Evolutionary conservation across 352 stramenopile species (phyloP).

Genomic region (Phytophthora fragariaefolia): DNA sequence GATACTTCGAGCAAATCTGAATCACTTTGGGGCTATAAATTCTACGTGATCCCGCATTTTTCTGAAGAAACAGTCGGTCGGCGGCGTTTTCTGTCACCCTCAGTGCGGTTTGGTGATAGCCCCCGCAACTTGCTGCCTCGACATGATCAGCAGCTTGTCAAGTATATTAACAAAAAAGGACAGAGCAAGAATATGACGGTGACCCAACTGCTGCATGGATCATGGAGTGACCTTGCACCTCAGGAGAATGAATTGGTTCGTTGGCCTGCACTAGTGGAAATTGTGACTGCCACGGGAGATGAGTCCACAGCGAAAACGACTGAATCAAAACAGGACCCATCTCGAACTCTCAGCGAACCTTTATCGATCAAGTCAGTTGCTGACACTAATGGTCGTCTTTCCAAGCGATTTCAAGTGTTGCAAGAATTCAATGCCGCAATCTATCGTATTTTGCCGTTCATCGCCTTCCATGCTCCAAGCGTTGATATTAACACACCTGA

Average conservation of each 20-base stretch:
- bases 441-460: constrained; percentile 63
- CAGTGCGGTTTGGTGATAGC: constrained; percentile 30
- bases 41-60: constrained; percentile 81
- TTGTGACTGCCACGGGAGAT: constrained; percentile 42
- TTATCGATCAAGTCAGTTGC: constrained; percentile 1
- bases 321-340: constrained; percentile 9
- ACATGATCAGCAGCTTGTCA: constrained; percentile 72
- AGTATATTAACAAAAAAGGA: constrained; percentile 77
- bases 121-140: constrained; percentile 32
- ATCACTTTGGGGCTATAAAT: constrained; percentile 69
- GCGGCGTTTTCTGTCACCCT: constrained; percentile 50
- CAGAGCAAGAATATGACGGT: constrained; percentile 53
- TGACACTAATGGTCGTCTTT: constrained; percentile 52
- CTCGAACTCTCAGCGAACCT: neutral
- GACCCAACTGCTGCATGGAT: constrained; percentile 55
- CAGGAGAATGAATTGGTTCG: constrained; percentile 64
- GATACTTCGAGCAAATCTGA: constrained; percentile 8
- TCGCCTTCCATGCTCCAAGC: constrained; percentile 41
- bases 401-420: constrained; percentile 71
- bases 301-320: constrained; percentile 12
- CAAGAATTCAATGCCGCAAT: constrained; percentile 77
- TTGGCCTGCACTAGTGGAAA: constrained; percentile 74
- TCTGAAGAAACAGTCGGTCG: constrained; percentile 55
- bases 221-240: constrained; percentile 72
- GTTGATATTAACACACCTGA: constrained; percentile 2